Evolutionary conservation across 306 rosid species (phyloP).

Genomic region (Malus sieversii): DNA sequence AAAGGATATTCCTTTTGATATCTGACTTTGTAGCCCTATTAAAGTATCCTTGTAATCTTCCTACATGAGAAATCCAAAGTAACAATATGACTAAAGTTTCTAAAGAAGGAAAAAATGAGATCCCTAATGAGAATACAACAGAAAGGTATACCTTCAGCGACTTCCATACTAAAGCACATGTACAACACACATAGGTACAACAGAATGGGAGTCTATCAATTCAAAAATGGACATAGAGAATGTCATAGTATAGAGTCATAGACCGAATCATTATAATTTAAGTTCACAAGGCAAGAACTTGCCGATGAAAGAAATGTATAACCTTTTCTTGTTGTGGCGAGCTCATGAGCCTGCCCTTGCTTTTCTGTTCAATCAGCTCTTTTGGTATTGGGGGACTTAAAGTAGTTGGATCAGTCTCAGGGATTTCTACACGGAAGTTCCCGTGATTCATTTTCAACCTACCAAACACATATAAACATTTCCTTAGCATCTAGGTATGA

Average conservation of each 20-base stretch:
- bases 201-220: neutral
- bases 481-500: neutral
- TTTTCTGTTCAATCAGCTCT: slow-evolving; percentile 18
- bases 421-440: slow-evolving; percentile 28
- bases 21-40: slow-evolving; percentile 14
- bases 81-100: neutral
- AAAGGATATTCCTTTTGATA: slow-evolving; percentile 23
- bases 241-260: neutral
- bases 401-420: slow-evolving; percentile 15
- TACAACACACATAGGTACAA: neutral
- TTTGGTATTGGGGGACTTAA: slow-evolving; percentile 2
- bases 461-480: neutral
- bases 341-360: slow-evolving; percentile 18
- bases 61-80: slow-evolving; percentile 13
- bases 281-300: neutral
- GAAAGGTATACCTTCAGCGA: neutral
- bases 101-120: neutral
- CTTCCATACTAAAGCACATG: neutral
- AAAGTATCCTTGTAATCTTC: slow-evolving; percentile 14
- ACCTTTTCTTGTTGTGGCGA: slow-evolving; percentile 28
- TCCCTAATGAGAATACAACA: neutral
- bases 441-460: slow-evolving; percentile 34
- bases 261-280: neutral
- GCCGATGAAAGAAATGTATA: neutral
- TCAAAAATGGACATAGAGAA: neutral